Conservation (phyloP, 805 yeast genomes). For the Tetrapisispora pingtungensis region DNA sequence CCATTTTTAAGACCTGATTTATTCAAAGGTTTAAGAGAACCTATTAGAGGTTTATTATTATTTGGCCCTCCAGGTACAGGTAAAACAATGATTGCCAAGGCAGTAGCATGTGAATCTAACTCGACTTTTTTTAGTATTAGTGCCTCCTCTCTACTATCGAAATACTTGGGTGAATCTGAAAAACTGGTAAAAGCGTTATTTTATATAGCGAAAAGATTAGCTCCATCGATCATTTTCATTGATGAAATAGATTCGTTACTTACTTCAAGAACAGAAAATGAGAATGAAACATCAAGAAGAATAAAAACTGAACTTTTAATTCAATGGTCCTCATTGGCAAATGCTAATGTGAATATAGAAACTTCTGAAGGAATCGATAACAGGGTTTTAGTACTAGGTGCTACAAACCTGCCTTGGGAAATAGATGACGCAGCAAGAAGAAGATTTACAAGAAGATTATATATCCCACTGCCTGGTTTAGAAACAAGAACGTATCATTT, state of each 20-base stretch:
- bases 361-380: slow-evolving; percentile 35
- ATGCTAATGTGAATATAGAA: slow-evolving; percentile 60
- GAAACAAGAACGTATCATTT: slow-evolving; percentile 74
- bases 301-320: slow-evolving; percentile 89
- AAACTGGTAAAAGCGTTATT: slow-evolving; percentile 85
- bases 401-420: slow-evolving; percentile 95
- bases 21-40: slow-evolving; percentile 85
- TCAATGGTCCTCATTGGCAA: slow-evolving; percentile 89
- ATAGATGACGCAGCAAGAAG: slow-evolving; percentile 96
- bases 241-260: slow-evolving; percentile 92
- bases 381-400: slow-evolving; percentile 84
- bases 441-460: slow-evolving; percentile 84
- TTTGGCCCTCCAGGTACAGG: slow-evolving; percentile 99
- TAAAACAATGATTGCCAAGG: slow-evolving; percentile 93
- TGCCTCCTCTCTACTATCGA: slow-evolving; percentile 82
- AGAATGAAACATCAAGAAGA: slow-evolving; percentile 81
- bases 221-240: slow-evolving; percentile 90
- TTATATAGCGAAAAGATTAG: slow-evolving; percentile 70
- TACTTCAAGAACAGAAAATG: slow-evolving; percentile 67
- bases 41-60: slow-evolving; percentile 89
- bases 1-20: slow-evolving; percentile 92
- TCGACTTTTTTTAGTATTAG: slow-evolving; percentile 89
- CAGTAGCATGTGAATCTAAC: slow-evolving; percentile 93
- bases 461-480: slow-evolving; percentile 87
- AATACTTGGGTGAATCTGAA: slow-evolving; percentile 78